phyloP scores from a whole-genome alignment of 108 stramenopile genomes.

The Epithemia pelagica region DNA sequence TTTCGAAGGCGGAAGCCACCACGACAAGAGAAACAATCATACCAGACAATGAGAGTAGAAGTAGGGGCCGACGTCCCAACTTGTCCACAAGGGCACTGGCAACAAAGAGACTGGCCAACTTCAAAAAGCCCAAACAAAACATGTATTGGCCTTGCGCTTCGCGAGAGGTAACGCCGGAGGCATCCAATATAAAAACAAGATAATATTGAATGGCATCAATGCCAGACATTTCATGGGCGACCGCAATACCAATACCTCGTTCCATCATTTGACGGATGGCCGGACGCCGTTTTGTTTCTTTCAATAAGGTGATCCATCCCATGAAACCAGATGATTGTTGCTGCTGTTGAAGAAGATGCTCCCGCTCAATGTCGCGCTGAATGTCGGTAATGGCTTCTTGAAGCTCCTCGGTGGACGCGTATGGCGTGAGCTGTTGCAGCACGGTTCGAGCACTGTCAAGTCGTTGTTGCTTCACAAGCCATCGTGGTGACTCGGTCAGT shows the following conservation, averaged over 20 bases:
- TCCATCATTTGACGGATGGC: constrained; percentile 53
- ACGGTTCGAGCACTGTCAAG: constrained; percentile 39
- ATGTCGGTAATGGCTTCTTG: constrained; percentile 38
- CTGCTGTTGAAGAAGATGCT: constrained; percentile 8
- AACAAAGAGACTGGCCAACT: constrained; percentile 29
- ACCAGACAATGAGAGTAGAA: constrained; percentile 37
- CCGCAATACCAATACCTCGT: constrained; percentile 51
- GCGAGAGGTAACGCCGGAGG: constrained; percentile 31
- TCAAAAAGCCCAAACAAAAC: constrained; percentile 45
- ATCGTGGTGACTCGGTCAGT: constrained; percentile 90
- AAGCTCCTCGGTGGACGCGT: constrained; percentile 17
- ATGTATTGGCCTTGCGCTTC: constrained; percentile 30
- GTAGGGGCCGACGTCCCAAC: constrained; percentile 45
- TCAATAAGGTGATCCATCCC: constrained; percentile 52
- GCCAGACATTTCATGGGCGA: constrained; percentile 56
- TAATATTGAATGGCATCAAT: constrained; percentile 67
- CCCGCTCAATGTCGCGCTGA: constrained; percentile 34
- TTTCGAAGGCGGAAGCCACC: constrained; percentile 8
- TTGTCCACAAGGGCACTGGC: constrained; percentile 46
- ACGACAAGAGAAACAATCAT: constrained; percentile 11
- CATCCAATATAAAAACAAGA: constrained; percentile 39
- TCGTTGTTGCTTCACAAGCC: constrained; percentile 61
- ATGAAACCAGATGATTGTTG: background rate
- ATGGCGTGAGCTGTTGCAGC: constrained; percentile 40
- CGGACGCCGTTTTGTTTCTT: constrained; percentile 26